Evolutionary conservation across 306 rosid genomes (phyloP).

Genomic region (Malus domestica): DNA sequence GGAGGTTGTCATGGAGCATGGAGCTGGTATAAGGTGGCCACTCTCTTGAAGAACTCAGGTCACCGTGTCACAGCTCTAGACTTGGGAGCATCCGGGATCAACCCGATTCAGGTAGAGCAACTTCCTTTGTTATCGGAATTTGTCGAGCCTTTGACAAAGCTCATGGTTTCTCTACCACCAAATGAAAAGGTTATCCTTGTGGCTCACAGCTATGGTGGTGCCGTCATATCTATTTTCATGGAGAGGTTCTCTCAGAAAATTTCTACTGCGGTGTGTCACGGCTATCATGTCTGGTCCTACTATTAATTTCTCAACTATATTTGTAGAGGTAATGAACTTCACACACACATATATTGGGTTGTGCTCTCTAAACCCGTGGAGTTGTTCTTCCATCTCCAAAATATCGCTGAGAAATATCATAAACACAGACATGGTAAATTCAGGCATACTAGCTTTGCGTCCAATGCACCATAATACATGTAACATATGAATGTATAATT

Average conservation of each 20-base stretch:
- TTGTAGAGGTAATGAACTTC: slow-evolving; percentile 8
- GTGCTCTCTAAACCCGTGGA: slow-evolving; percentile 23
- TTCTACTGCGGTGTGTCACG: slow-evolving; percentile 28
- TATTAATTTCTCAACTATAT: neutral
- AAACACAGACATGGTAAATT: no score
- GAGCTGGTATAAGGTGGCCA: slow-evolving; percentile 32
- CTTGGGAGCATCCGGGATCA: slow-evolving; percentile 40
- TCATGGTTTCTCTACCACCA: slow-evolving; percentile 18
- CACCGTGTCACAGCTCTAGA: slow-evolving; percentile 40
- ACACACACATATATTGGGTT: no score
- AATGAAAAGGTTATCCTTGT: slow-evolving; percentile 35
- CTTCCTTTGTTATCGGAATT: slow-evolving; percentile 18
- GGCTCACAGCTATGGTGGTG: slow-evolving; percentile 33
- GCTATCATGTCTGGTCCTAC: slow-evolving; percentile 33
- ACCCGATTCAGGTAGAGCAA: slow-evolving; percentile 25
- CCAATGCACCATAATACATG: no score
- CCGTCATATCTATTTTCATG: slow-evolving; percentile 2
- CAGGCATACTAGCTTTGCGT: no score
- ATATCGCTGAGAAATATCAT: slow-evolving; percentile 9
- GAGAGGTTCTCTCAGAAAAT: slow-evolving; percentile 31
- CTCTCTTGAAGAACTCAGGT: slow-evolving; percentile 18
- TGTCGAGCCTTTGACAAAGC: slow-evolving; percentile 27
- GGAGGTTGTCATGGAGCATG: slow-evolving; percentile 47
- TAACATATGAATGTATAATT: no score
- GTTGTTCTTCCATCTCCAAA: slow-evolving; percentile 23